These are phyloP conservation scores for Solanum sejunctum DNA, from an alignment of 257 asterid species.

Conservation along the genomic window DNA sequence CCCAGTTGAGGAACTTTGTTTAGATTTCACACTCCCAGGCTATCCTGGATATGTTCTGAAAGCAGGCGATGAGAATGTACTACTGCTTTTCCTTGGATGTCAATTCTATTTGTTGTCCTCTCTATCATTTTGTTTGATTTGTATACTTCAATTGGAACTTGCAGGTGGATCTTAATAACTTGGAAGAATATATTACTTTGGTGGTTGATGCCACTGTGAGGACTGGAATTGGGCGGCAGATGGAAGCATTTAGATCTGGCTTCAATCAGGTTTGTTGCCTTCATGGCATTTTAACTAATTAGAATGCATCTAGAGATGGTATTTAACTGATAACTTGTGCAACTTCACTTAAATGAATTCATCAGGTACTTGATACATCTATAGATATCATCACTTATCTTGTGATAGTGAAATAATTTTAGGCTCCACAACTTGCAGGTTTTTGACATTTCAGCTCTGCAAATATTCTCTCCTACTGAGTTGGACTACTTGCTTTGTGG, in stretches of 20 bases:
- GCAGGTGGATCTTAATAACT: conserved; percentile 66
- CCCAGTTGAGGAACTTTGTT: conserved; percentile 74
- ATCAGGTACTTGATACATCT: neutral
- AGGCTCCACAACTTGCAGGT: conserved; percentile 32
- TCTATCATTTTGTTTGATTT: neutral
- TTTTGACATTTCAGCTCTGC: conserved; percentile 73
- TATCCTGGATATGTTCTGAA: conserved; percentile 74
- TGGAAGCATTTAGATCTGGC: conserved; percentile 95
- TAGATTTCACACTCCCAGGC: conserved; percentile 96
- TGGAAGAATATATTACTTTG: conserved; percentile 75
- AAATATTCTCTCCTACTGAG: conserved; percentile 86
- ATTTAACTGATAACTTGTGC: neutral
- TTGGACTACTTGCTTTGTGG: conserved; percentile 95
- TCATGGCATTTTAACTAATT: neutral
- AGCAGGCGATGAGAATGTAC: conserved; percentile 59
- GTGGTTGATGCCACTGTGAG: conserved; percentile 87
- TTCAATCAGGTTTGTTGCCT: conserved; percentile 63
- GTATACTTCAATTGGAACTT: neutral
- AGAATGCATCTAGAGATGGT: neutral
- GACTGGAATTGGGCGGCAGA: conserved; percentile 66
- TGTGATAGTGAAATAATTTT: neutral
- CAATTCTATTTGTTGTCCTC: neutral
- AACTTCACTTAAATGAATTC: neutral
- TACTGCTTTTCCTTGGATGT: neutral
- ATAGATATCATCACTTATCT: neutral